These are phyloP conservation scores for Rhizopus sp. DNA, from an alignment of 371 early-diverging fungal genomes.

Conservation along the genomic window DNA sequence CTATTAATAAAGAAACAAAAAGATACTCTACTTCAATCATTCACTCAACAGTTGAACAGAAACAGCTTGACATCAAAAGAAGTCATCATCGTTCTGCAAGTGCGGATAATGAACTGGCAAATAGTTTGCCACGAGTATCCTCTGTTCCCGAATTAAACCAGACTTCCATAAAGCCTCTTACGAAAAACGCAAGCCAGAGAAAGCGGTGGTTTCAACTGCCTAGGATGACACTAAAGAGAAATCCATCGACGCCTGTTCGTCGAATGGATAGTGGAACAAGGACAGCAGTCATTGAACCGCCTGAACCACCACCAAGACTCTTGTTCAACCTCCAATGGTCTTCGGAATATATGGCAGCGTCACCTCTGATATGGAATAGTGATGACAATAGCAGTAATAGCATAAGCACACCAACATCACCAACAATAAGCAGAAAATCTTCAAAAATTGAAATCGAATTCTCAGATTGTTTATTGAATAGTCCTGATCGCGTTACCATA, in stretches of 20 bases:
- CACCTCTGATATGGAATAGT: constrained; percentile 3
- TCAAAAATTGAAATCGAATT: neutral
- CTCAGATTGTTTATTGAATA: neutral
- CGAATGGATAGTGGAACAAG: constrained; percentile 13
- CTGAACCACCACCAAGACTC: constrained; percentile 26
- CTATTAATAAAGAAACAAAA: constrained; percentile 1
- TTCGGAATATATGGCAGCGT: constrained; percentile 1
- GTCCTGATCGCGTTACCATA: no score
- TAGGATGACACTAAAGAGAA: constrained; percentile 12
- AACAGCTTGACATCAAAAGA: neutral
- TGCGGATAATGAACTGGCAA: constrained; percentile 1
- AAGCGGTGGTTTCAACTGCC: constrained; percentile 18
- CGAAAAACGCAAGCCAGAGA: constrained; percentile 6
- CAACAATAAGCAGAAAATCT: constrained; percentile 3
- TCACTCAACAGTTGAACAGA: neutral
- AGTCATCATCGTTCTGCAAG: constrained; percentile 3
- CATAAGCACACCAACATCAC: constrained; percentile 11
- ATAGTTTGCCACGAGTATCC: neutral
- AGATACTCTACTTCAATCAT: constrained; percentile 6
- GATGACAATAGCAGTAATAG: constrained; percentile 4
- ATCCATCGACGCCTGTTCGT: constrained; percentile 13
- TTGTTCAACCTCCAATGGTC: constrained; percentile 22
- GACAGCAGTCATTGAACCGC: constrained; percentile 22
- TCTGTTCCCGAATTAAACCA: constrained; percentile 1
- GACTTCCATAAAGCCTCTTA: neutral